Percentiles rank a stretch among this genome's conserved stretches.
These are phyloP conservation scores for Fusarium tupiense DNA, from an alignment of 2,329 filamentous ascomycete genomes.

Conservation along the genomic window DNA sequence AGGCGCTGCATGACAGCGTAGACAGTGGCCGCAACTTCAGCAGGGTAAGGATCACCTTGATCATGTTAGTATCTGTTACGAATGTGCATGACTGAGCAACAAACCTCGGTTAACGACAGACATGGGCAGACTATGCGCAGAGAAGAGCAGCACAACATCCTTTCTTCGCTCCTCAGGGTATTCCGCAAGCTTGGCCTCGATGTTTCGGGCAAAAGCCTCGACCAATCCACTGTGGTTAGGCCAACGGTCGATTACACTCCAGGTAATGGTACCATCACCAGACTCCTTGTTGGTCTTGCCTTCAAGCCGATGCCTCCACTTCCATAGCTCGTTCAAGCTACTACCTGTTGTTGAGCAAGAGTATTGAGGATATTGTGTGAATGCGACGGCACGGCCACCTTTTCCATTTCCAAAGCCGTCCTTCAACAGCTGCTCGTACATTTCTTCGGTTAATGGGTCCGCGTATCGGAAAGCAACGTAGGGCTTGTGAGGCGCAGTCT, in stretches of 20 bases:
- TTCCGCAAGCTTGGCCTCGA: constrained; percentile 82
- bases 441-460: constrained; percentile 90
- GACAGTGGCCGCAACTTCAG: constrained; percentile 94
- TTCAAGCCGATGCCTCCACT: constrained; percentile 90
- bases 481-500: constrained; percentile 95
- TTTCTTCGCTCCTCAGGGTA: constrained; percentile 85
- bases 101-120: constrained; percentile 90
- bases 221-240: constrained; percentile 90
- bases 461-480: constrained; percentile 98
- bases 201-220: constrained; percentile 91
- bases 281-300: constrained; percentile 70
- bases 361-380: constrained; percentile 98
- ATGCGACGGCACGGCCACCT: constrained; percentile 93
- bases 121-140: constrained; percentile 96
- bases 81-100: neutral
- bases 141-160: constrained; percentile 88
- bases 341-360: constrained; percentile 97
- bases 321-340: constrained; percentile 97
- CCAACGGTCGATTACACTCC: constrained; percentile 99
- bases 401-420: constrained; percentile 92
- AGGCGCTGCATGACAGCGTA: constrained; percentile 96
- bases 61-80: constrained; percentile 39
- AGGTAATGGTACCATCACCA: constrained; percentile 77
- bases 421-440: constrained; percentile 82
- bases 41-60: constrained; percentile 90